Base-by-base conservation (phyloP, 495 filamentous ascomycete genomes). In the Penicillium argentinense region DNA sequence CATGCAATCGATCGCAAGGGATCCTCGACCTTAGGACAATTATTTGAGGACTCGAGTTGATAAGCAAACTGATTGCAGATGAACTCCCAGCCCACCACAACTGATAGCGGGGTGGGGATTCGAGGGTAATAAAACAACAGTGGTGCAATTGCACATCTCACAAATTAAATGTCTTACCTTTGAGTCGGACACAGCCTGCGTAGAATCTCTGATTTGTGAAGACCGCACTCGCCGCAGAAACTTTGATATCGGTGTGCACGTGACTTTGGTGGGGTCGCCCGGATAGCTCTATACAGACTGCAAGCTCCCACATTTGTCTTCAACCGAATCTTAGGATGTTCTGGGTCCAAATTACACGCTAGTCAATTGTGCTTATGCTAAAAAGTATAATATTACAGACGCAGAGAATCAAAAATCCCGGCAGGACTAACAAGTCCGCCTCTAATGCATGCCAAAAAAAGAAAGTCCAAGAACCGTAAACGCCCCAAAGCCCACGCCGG, bases 221-320 rank as follows among this genome's bases (percentile, higher is more conserved):
- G 49, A 23, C 37, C 29, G 34, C 39, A 36, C 37, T 54, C 50
- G 49, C 52, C 45, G 47, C 52, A 60, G 55, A 61, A 61, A 57
- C 52, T 55, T 58, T 54, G 59, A 51, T 62, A 62, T 56, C 41
- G 25, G 8, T 5, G 42, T 36, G 55, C 60, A 63, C 50, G 55
- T 63, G 60, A 63, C 56, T 26, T 42, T 49, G 45, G 54, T 42
- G 47, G 42, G 53, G 57, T 53, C 21, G 16, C 29, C 32, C 9
- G 5, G 24, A 50, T 3, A 9, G 11, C 25, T 18, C 13, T 39
- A 37, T 13, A 38, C 12, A n/a, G n/a, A n/a, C n/a, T 19, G n/a
- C 13, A 1, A 17, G 5, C 4, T 18, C 12, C 21, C 28, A 19
- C 12, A 29, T n/a, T n/a, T n/a, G n/a, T n/a, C n/a, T n/a, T n/a